phyloP scores from a whole-genome alignment of 2,329 filamentous ascomycete genomes.

The Fusarium sacchari region DNA sequence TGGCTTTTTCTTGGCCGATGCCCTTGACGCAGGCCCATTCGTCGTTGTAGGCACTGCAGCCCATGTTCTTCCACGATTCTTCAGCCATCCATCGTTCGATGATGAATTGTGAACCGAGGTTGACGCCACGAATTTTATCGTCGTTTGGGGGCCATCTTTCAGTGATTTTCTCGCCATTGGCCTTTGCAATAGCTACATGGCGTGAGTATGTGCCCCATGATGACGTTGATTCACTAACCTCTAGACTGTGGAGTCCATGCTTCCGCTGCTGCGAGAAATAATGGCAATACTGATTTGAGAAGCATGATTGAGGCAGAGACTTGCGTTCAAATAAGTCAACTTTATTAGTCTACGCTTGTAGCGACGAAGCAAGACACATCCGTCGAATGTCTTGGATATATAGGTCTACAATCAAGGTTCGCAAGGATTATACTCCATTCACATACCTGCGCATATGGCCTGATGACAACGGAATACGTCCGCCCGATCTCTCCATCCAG shows the following conservation, averaged over 20 bases:
- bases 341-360: neutral
- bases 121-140: constrained; percentile 41
- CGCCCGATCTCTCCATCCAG: neutral
- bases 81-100: constrained; percentile 43
- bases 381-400: neutral
- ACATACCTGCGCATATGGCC: neutral
- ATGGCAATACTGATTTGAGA: neutral
- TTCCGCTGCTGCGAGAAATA: neutral
- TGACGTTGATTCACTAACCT: neutral
- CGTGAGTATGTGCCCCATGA: neutral
- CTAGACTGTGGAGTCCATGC: constrained; percentile 23
- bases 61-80: constrained; percentile 39
- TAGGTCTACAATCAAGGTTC: neutral
- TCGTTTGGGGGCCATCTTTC: constrained; percentile 24
- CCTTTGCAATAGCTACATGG: neutral
- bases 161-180: neutral
- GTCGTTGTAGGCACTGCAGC: constrained; percentile 39
- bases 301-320: neutral
- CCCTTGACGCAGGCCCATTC: constrained; percentile 42
- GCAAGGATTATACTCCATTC: neutral
- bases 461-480: neutral
- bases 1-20: constrained; percentile 38
- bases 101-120: constrained; percentile 43
- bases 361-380: neutral
- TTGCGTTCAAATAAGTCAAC: fast-evolving